Evolutionary conservation across 164 flowering plant genomes (phyloP), one percentile per base, ranked within the genome.

Genomic region (Vitis cinerea): DNA sequence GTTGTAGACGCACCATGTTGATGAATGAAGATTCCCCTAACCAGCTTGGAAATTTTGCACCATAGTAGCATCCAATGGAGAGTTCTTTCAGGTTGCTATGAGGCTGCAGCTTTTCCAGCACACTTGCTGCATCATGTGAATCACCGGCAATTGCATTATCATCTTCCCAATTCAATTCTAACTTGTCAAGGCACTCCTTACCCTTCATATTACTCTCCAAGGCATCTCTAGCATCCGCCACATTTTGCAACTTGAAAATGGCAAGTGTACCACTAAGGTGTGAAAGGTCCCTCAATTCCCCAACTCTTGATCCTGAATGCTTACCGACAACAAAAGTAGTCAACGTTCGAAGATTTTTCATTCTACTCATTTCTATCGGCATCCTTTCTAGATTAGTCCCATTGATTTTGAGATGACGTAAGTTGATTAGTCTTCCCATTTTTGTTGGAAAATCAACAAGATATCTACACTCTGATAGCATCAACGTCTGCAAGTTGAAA

Each of bases 31-130:
- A 15, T 30, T 53, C 64, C 14, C 60, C 72, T 9, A 76, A 8
- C 80, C 76, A 73, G 27, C 16, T 50, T 60, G 80, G 64, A 61
- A 77, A 69, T 10, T 16, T 57, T 31, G 44, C 47, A 59, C 80
- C 76, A 6, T 61, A 60, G 30, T 69, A 77, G 9, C n/a, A 8
- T 0, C 8, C 2, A 11, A 77, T 57, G 15, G 9, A 17, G 29
- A 76, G 65, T 19, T 47, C 4, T 59, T 68, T 69, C 50, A 76
- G n/a, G 19, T 60, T 69, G 10, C 10, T 14, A 47, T 59, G 67
- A 7, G 79, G 75, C 23, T 61, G 53, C 14, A 72, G 44, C 8
- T 5, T 16, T 2, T 72, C 69, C 6, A 77, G 63, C 4, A 69
- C 58, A 29, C 19, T 4, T 9, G 16, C 51, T 15, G 68, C 66